Conservation (phyloP, 2,329 filamentous ascomycete genomes). For the Cordyceps farinosa region DNA sequence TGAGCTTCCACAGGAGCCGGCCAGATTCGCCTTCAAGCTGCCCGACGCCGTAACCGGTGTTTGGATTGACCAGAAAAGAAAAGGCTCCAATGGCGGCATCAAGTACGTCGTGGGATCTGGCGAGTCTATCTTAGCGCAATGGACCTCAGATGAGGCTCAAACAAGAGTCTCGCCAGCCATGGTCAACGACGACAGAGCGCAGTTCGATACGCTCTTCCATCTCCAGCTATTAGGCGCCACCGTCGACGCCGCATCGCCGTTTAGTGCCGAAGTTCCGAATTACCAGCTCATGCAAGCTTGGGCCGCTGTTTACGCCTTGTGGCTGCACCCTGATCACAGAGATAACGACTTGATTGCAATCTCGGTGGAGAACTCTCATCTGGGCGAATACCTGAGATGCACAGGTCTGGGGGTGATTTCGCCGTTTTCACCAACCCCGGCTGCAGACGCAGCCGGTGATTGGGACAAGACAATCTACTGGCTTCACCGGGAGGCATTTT, state of each 20-base stretch:
- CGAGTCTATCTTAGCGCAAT: not conserved
- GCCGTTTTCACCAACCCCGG: not conserved
- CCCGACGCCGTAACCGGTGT: not conserved
- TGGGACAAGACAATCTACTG: slow-evolving; percentile 19
- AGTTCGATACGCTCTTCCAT: not conserved
- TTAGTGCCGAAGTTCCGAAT: not conserved
- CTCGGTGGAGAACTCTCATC: slow-evolving; percentile 13
- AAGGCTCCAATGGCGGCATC: no score
- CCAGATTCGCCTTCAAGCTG: no score
- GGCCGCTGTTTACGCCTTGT: slow-evolving; percentile 20
- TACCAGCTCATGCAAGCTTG: slow-evolving; percentile 1
- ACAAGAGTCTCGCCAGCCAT: slow-evolving; percentile 17
- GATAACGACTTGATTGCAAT: slow-evolving; percentile 16
- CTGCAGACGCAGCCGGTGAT: no score
- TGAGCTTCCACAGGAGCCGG: no score
- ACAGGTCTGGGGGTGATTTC: slow-evolving; percentile 1
- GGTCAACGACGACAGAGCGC: slow-evolving; percentile 15
- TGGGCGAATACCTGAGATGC: not conserved
- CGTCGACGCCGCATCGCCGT: not conserved
- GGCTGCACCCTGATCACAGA: slow-evolving; percentile 18
- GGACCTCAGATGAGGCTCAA: not conserved
- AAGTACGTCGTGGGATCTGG: no score
- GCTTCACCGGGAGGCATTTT: slow-evolving; percentile 25
- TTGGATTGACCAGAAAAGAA: not conserved
- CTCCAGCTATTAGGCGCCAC: not conserved